Evolutionary conservation across 345 rosid genomes (phyloP).

Genomic region (Linum usitatissimum): DNA sequence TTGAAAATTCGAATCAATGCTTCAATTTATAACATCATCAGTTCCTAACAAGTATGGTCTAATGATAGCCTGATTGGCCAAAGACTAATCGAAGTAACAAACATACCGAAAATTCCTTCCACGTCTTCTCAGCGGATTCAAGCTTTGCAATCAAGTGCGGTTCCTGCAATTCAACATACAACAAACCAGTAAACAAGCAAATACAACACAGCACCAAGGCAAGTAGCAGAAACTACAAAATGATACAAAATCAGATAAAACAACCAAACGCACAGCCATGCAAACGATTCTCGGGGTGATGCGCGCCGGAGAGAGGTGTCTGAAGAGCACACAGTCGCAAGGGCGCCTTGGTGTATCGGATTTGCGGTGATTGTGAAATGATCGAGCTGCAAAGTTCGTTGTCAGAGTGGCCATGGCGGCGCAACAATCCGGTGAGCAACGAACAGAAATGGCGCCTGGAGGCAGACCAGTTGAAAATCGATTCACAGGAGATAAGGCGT

Average conservation of each 20-base stretch:
- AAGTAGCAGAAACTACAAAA: not conserved
- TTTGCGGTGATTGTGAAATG: conserved; percentile 16
- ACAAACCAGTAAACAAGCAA: not conserved
- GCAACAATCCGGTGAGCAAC: too few species aligned
- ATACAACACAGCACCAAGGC: not conserved
- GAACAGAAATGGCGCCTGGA: not conserved
- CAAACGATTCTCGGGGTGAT: conserved; percentile 50
- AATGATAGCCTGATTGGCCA: too few species aligned
- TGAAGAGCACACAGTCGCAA: conserved; percentile 13
- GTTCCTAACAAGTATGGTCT: not conserved
- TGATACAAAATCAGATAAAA: not conserved
- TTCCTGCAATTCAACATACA: conserved; percentile 37
- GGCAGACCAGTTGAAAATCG: not conserved
- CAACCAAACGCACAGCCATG: conserved; percentile 60
- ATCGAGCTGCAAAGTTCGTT: conserved; percentile 37
- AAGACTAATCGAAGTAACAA: not conserved
- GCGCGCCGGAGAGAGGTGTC: conserved; percentile 19
- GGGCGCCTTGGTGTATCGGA: conserved; percentile 16
- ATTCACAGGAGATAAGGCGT: too few species aligned
- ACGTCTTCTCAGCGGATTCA: conserved; percentile 90
- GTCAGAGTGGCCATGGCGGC: conserved; percentile 35
- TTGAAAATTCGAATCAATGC: not conserved
- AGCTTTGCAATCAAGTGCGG: conserved; percentile 66
- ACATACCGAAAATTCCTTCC: conserved; percentile 85
- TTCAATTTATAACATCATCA: not conserved